A percentile compares a stretch with the other conserved stretches of the same genome.
These are phyloP conservation scores for Agaricus sinodeliciosus DNA, from an alignment of 768 basidiomycete genomes.

Conservation along the genomic window DNA sequence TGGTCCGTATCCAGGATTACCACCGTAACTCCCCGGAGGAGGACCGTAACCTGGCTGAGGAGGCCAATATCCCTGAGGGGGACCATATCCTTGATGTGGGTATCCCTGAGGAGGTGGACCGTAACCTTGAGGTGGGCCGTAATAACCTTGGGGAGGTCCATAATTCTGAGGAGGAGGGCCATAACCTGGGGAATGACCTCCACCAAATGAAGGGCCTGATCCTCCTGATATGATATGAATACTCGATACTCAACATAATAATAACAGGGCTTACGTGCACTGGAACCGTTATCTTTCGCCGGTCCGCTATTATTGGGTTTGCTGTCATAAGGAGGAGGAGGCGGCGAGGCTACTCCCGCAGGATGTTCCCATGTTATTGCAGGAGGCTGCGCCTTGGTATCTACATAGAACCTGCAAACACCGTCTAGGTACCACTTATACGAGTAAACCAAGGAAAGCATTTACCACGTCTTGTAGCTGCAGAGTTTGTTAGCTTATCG, in stretches of 20 bases:
- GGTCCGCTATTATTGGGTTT: neutral
- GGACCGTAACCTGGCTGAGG: neutral
- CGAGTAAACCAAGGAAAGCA: neutral
- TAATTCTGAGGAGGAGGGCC: slow-evolving; percentile 16
- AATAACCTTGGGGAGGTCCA: neutral
- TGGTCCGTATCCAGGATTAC: neutral
- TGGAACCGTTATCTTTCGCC: neutral
- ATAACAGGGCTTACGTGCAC: neutral
- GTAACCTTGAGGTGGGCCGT: neutral
- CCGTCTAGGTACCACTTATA: neutral
- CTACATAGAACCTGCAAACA: slow-evolving; percentile 66
- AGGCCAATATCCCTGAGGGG: neutral
- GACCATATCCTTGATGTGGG: neutral
- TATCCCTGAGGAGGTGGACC: neutral
- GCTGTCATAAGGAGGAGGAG: slow-evolving; percentile 24
- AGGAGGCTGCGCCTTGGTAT: slow-evolving; percentile 55
- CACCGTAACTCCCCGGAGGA: neutral
- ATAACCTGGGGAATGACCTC: slow-evolving; percentile 11
- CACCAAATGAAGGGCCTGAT: neutral
- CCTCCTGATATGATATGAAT: neutral
- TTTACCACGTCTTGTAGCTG: slow-evolving; percentile 58
- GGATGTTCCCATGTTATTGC: slow-evolving; percentile 69
- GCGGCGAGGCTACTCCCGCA: slow-evolving; percentile 40
- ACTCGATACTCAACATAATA: neutral
- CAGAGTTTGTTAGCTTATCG: slow-evolving; percentile 12